Evolutionary conservation across 805 yeast genomes (phyloP).

Genomic region (Hyphopichia homilentoma): DNA sequence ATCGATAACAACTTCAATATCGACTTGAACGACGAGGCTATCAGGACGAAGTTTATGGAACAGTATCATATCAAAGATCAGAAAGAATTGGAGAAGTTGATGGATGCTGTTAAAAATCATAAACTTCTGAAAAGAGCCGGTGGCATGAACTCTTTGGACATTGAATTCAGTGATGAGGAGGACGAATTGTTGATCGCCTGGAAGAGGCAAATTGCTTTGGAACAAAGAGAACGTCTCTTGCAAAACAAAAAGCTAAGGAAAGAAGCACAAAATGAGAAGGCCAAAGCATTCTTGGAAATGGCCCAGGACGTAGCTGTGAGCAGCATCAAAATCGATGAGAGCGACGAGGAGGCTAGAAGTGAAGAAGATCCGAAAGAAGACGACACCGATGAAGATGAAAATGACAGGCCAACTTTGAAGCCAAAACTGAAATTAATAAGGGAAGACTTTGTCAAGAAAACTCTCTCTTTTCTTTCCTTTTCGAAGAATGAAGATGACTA

Average conservation of each 20-base stretch:
- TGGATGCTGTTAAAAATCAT: constrained; percentile 71
- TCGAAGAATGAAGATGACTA: constrained; percentile 29
- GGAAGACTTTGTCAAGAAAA: constrained; percentile 54
- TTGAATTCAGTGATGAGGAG: constrained; percentile 74
- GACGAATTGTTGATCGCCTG: constrained; percentile 54
- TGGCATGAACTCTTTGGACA: constrained; percentile 47
- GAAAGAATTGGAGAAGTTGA: constrained; percentile 59
- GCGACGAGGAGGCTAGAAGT: constrained; percentile 18
- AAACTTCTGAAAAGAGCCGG: constrained; percentile 58
- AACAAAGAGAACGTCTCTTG: constrained; percentile 47
- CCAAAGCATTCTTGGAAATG: constrained; percentile 65
- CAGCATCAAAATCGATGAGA: constrained; percentile 18
- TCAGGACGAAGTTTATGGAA: constrained; percentile 54
- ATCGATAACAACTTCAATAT: constrained; percentile 64
- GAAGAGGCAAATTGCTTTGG: constrained; percentile 37
- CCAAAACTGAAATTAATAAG: too few species aligned
- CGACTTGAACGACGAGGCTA: constrained; percentile 53
- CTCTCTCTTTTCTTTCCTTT: constrained; percentile 49
- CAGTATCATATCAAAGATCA: constrained; percentile 62
- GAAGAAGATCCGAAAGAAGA: constrained; percentile 3
- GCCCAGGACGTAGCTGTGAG: constrained; percentile 46
- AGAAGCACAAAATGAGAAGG: constrained; percentile 49
- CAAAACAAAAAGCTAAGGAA: constrained; percentile 42
- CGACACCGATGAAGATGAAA: constrained; percentile 9
- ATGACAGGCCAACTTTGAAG: constrained; percentile 21